A percentile compares a stretch with the other conserved stretches of the same genome.
Conservation (phyloP, 2,329 filamentous ascomycete genomes). For the Fusarium subglutinans region DNA sequence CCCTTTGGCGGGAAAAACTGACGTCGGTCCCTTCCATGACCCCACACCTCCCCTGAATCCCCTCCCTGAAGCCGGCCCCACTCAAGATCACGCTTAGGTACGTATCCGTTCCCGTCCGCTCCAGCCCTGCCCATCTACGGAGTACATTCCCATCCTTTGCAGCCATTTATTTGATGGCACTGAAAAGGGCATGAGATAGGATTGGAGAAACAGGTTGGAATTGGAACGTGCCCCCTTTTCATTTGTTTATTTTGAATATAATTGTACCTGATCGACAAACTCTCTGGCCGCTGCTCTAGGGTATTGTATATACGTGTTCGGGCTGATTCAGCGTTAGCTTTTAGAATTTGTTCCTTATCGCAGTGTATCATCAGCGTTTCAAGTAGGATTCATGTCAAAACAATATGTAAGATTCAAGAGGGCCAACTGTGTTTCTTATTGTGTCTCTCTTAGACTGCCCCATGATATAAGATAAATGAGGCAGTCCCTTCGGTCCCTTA, state of each 20-base stretch:
- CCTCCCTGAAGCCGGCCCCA: background rate
- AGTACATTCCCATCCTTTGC: background rate
- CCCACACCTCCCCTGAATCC: background rate
- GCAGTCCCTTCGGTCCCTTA: background rate
- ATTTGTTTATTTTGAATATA: background rate
- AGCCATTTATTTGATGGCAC: background rate
- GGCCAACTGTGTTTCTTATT: background rate
- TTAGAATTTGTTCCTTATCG: background rate
- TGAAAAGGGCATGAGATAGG: background rate
- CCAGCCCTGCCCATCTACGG: background rate
- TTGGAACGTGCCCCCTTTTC: background rate
- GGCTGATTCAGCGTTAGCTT: background rate
- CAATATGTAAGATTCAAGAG: background rate
- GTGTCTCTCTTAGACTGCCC: background rate
- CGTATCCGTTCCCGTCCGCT: slow-evolving; percentile 3
- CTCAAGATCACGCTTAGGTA: slow-evolving; percentile 13
- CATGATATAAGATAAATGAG: background rate
- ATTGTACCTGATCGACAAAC: background rate
- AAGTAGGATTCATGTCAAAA: background rate
- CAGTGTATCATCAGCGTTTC: slow-evolving; percentile 14
- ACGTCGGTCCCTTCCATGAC: slow-evolving; percentile 34
- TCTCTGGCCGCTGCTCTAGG: background rate
- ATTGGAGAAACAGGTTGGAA: background rate
- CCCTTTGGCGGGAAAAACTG: slow-evolving; percentile 8
- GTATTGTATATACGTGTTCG: background rate